A percentile compares a stretch with the other conserved stretches of the same genome.
Evolutionary conservation across 805 yeast species (phyloP).

Genomic region (Cyberlindnera japonica): DNA sequence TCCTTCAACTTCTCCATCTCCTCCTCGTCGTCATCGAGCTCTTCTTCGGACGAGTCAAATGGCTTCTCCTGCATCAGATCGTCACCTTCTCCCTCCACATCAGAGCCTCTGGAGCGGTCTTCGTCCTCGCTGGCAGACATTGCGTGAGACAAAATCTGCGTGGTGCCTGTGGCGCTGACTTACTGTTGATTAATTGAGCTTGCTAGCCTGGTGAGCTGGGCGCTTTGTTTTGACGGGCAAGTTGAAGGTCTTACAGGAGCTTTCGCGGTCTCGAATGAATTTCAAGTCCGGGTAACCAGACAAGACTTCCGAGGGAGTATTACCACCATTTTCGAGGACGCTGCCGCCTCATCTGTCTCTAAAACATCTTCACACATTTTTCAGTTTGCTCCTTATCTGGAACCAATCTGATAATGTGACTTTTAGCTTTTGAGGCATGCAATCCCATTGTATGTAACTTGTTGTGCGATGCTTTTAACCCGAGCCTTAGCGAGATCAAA

Average conservation of each 20-base stretch:
- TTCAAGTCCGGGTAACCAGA: slow-evolving; percentile 1
- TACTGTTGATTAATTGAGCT: neutral
- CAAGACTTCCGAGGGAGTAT: no score
- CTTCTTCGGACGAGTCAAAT: slow-evolving; percentile 83
- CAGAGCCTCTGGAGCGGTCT: slow-evolving; percentile 21
- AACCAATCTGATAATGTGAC: no score
- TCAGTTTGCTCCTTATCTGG: no score
- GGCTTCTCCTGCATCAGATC: slow-evolving; percentile 32
- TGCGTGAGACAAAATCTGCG: neutral
- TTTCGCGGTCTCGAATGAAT: no score
- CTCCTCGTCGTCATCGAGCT: slow-evolving; percentile 88
- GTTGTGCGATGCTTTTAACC: no score
- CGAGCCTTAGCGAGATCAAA: no score
- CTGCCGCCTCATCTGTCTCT: no score
- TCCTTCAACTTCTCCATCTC: slow-evolving; percentile 80
- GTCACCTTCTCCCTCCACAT: slow-evolving; percentile 39
- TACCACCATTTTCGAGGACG: no score
- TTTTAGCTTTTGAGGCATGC: no score
- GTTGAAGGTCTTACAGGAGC: no score
- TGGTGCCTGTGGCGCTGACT: neutral
- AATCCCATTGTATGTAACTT: no score
- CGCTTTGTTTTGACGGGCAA: slow-evolving; percentile 1
- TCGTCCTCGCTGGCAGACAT: slow-evolving; percentile 19
- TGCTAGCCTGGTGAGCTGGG: neutral
- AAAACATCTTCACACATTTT: no score